Conservation (phyloP, 2,329 filamentous ascomycete species). For the Botrytis porri region DNA sequence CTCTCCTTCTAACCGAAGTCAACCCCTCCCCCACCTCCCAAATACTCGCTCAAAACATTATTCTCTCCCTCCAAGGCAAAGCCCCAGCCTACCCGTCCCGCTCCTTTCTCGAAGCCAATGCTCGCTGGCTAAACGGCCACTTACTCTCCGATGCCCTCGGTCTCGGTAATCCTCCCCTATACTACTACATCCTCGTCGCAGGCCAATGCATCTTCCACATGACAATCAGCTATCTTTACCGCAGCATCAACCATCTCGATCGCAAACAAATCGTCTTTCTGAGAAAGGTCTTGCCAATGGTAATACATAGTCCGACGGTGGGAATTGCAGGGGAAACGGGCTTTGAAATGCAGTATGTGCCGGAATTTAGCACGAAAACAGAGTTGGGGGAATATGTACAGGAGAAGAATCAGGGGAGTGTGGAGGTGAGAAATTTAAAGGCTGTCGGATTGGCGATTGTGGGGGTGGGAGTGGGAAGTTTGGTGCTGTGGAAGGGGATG, state of each 20-base stretch:
- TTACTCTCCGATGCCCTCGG: slow-evolving; percentile 58
- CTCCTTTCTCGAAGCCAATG: slow-evolving; percentile 65
- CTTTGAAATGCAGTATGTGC: slow-evolving; percentile 72
- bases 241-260: slow-evolving; percentile 47
- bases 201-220: slow-evolving; percentile 35
- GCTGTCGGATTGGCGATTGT: slow-evolving; percentile 44
- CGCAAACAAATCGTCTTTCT: slow-evolving; percentile 47
- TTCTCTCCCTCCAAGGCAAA: slow-evolving; percentile 62
- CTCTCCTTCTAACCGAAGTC: slow-evolving; percentile 63
- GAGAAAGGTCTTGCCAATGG: background rate
- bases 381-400: slow-evolving; percentile 36
- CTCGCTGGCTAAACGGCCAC: slow-evolving; percentile 67
- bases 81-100: slow-evolving; percentile 64
- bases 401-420: slow-evolving; percentile 34
- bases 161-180: slow-evolving; percentile 27
- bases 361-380: slow-evolving; percentile 47
- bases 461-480: slow-evolving; percentile 27
- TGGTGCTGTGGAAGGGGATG: background rate
- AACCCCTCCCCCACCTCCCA: slow-evolving; percentile 60
- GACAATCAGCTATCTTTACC: slow-evolving; percentile 43
- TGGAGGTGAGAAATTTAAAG: slow-evolving; percentile 49
- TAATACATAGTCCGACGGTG: slow-evolving; percentile 6
- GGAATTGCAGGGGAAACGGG: slow-evolving; percentile 60
- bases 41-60: slow-evolving; percentile 71
- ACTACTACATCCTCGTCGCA: slow-evolving; percentile 32